These are phyloP conservation scores for Inga laurina DNA, from an alignment of 306 rosid genomes.

Conservation along the genomic window DNA sequence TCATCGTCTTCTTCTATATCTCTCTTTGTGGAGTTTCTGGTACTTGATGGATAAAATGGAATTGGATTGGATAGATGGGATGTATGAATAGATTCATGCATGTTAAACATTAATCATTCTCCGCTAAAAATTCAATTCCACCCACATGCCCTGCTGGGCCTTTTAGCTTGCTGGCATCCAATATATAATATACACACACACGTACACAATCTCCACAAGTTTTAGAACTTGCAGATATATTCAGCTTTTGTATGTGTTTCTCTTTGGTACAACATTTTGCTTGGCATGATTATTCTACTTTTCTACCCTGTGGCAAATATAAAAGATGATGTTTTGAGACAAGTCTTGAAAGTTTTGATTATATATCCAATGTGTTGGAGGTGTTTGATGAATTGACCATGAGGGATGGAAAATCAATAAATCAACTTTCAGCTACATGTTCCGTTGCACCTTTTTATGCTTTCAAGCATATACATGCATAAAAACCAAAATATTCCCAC, in stretches of 20 bases:
- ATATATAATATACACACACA: background rate
- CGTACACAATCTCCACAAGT: background rate
- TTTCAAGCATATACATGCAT: background rate
- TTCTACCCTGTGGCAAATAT: background rate
- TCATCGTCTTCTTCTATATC: slow-evolving; percentile 11
- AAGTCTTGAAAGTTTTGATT: slow-evolving; percentile 22
- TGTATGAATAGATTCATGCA: slow-evolving; percentile 46
- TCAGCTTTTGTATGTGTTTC: slow-evolving; percentile 12
- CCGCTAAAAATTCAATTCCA: too few relatives aligned
- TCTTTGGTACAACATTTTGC: slow-evolving; percentile 31
- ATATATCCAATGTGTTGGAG: slow-evolving; percentile 34
- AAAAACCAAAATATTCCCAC: slow-evolving; percentile 25
- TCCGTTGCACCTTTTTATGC: slow-evolving; percentile 36
- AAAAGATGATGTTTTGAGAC: background rate
- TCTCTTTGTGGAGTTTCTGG: slow-evolving; percentile 35
- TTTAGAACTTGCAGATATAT: background rate
- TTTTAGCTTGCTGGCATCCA: slow-evolving; percentile 1
- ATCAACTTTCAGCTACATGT: slow-evolving; percentile 40
- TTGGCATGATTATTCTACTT: background rate
- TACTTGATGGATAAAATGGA: slow-evolving; percentile 48
- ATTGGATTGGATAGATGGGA: slow-evolving; percentile 48
- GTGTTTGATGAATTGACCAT: slow-evolving; percentile 23
- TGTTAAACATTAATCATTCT: slow-evolving; percentile 40
- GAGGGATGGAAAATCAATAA: slow-evolving; percentile 42
- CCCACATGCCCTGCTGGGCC: too few relatives aligned